These are phyloP conservation scores for Leccinellum rugosiceps DNA, from an alignment of 768 basidiomycete genomes.

Conservation along the genomic window DNA sequence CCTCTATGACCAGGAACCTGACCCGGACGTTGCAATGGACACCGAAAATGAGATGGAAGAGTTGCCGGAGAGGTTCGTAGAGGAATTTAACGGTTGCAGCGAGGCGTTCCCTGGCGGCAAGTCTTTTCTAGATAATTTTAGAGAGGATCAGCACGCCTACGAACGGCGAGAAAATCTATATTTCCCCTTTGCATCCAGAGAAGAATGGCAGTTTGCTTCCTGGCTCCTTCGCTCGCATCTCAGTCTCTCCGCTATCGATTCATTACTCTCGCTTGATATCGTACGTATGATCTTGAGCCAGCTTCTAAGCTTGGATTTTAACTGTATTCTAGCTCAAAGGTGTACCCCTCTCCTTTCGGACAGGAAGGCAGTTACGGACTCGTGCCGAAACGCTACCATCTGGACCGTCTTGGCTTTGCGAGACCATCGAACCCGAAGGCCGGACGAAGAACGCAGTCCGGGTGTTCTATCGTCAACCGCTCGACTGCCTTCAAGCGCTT, in stretches of 20 bases:
- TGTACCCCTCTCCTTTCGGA: too few relatives aligned
- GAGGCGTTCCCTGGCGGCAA: background rate
- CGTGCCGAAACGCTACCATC: too few relatives aligned
- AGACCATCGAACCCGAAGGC: background rate
- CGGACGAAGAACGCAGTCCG: background rate
- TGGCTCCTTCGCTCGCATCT: background rate
- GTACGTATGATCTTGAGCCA: background rate
- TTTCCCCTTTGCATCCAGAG: background rate
- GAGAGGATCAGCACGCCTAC: conserved; percentile 21
- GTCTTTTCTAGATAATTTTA: conserved; percentile 28
- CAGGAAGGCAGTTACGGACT: too few relatives aligned
- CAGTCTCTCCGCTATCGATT: background rate
- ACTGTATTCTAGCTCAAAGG: background rate
- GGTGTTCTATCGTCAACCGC: background rate
- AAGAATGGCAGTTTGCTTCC: background rate
- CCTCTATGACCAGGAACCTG: too few relatives aligned
- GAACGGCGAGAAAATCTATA: conserved; percentile 16
- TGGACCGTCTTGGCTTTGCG: background rate
- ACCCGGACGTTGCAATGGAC: too few relatives aligned
- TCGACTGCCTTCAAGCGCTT: background rate
- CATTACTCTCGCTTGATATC: background rate
- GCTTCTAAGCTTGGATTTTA: background rate
- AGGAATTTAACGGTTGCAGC: background rate
- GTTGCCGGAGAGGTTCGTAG: too few relatives aligned
- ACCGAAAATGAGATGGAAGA: too few relatives aligned